phyloP scores from a whole-genome alignment of 768 basidiomycete species.

The Podaxis rugospora region DNA sequence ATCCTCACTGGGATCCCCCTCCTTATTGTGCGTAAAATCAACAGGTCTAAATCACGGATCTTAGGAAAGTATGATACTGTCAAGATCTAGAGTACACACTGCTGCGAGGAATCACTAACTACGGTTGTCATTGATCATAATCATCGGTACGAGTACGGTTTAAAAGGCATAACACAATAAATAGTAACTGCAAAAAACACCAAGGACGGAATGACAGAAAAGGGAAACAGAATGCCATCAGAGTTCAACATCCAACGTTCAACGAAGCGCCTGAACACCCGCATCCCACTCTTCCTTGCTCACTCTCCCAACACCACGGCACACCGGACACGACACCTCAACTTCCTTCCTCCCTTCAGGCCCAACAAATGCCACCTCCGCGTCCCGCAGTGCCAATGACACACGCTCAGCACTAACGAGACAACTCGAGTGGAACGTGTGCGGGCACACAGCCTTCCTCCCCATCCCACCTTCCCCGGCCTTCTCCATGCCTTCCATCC shows the following conservation, averaged over 20 bases:
- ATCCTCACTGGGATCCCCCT: no score
- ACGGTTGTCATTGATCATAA: neutral
- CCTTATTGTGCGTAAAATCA: no score
- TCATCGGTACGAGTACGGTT: neutral
- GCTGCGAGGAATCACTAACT: neutral
- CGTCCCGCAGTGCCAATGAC: conserved; percentile 63
- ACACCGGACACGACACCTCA: conserved; percentile 74
- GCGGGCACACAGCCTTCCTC: conserved; percentile 42
- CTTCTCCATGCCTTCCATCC: neutral
- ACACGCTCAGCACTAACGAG: conserved; percentile 64
- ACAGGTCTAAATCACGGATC: no score
- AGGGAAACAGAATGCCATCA: neutral
- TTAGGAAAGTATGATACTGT: no score
- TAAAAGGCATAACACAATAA: neutral
- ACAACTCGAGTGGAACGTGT: conserved; percentile 71
- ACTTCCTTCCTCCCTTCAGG: conserved; percentile 32
- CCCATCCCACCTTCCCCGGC: conserved; percentile 13
- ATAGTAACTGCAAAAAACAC: neutral
- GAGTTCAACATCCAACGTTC: neutral
- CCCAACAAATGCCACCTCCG: conserved; percentile 34
- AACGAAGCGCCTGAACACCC: conserved; percentile 28
- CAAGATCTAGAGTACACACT: neutral
- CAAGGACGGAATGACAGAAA: neutral
- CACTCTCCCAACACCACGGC: conserved; percentile 59
- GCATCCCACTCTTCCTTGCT: conserved; percentile 57